Evolutionary conservation across 2,329 filamentous ascomycete genomes (phyloP).

Genomic region (Blastomyces emzantsi): DNA sequence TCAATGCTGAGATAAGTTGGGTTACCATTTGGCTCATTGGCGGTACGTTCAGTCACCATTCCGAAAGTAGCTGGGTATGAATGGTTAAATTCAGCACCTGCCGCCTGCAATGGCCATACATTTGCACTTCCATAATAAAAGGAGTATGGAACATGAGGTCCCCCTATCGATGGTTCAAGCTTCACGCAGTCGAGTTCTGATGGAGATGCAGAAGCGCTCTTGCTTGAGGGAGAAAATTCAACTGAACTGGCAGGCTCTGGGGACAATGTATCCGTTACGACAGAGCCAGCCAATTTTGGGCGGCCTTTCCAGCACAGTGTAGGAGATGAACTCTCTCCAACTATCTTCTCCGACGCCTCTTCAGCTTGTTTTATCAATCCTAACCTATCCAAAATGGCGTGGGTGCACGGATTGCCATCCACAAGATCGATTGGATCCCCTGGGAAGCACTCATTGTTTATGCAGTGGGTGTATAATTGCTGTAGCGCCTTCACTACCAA

Average conservation of each 20-base stretch:
- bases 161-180: slow-evolving; percentile 1
- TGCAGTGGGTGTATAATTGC: slow-evolving; percentile 34
- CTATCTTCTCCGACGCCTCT: slow-evolving; percentile 29
- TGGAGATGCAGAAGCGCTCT: slow-evolving; percentile 16
- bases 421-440: slow-evolving; percentile 34
- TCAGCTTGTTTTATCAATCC: slow-evolving; percentile 38
- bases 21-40: neutral
- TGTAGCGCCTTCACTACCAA: slow-evolving; percentile 36
- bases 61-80: neutral
- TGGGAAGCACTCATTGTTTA: slow-evolving; percentile 36
- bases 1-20: slow-evolving; percentile 1
- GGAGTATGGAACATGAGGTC: neutral
- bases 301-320: slow-evolving; percentile 30
- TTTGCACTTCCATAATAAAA: neutral
- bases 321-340: slow-evolving; percentile 28
- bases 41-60: neutral
- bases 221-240: slow-evolving; percentile 23
- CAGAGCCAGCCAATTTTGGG: slow-evolving; percentile 30
- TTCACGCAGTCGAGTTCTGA: slow-evolving; percentile 9
- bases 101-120: neutral
- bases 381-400: slow-evolving; percentile 36
- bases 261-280: slow-evolving; percentile 32
- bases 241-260: slow-evolving; percentile 29
- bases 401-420: slow-evolving; percentile 35
- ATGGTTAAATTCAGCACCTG: slow-evolving; percentile 6